Percentiles rank a stretch among this genome's conserved stretches.
These are phyloP conservation scores for Gossypioides kirkii DNA, from an alignment of 345 rosid genomes.

Conservation along the genomic window DNA sequence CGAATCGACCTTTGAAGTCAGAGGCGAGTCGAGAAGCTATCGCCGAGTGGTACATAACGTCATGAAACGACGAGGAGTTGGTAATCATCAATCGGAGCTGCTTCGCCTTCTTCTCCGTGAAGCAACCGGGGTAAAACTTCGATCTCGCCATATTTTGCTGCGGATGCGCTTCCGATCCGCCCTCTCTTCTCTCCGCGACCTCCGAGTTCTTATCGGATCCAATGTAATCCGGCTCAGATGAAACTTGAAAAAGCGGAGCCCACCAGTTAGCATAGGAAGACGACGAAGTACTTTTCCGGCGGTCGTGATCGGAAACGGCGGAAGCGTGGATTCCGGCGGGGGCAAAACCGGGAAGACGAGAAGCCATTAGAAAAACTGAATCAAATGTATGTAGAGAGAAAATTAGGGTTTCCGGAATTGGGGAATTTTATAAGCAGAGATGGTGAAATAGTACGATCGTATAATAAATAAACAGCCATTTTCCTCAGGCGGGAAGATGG, in stretches of 20 bases:
- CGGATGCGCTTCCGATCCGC: not conserved
- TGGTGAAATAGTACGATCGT: not conserved
- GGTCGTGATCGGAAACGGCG: constrained; percentile 21
- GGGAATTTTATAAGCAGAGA: no score
- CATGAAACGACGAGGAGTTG: constrained; percentile 41
- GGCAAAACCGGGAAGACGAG: constrained; percentile 22
- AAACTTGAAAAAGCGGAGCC: constrained; percentile 52
- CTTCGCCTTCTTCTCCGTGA: constrained; percentile 58
- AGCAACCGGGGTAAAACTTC: constrained; percentile 37
- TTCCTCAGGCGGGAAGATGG: not conserved
- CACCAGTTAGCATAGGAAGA: constrained; percentile 39
- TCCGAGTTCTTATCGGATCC: constrained; percentile 11
- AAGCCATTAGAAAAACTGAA: constrained; percentile 27
- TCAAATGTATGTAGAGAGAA: not conserved
- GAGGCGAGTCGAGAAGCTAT: constrained; percentile 58
- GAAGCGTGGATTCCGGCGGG: constrained; percentile 19
- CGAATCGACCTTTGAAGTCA: constrained; percentile 30
- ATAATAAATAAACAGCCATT: no score
- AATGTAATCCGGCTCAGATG: constrained; percentile 52
- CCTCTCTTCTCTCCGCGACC: not conserved
- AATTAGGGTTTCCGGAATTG: not conserved
- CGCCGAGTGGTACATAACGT: constrained; percentile 69
- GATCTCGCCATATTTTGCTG: constrained; percentile 15
- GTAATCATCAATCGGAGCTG: constrained; percentile 52
- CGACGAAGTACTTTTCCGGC: constrained; percentile 13